Conservation (phyloP, 352 stramenopile genomes). For the Pythium phragmiticola region DNA sequence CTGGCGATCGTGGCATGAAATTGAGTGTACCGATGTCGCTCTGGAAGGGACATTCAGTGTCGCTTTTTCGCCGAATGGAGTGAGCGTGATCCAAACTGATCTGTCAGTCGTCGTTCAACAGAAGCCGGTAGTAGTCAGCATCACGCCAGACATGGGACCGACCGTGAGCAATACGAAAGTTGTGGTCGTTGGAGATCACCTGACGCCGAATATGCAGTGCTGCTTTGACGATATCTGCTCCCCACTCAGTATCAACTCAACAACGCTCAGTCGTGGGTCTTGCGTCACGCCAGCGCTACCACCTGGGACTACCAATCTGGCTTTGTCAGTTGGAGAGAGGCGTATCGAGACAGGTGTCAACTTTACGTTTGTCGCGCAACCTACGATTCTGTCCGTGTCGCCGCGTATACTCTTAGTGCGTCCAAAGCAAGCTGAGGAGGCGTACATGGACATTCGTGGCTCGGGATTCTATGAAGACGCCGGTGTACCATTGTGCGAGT, state of each 20-base stretch:
- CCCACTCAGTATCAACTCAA: conserved; percentile 8
- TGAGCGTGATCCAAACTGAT: background rate
- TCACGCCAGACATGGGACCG: conserved; percentile 29
- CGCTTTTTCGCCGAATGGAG: conserved; percentile 14
- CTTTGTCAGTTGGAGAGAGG: background rate
- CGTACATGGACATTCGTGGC: conserved; percentile 9
- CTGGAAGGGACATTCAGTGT: conserved; percentile 3
- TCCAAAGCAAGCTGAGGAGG: background rate
- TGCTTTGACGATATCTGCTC: conserved; percentile 46
- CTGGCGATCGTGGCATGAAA: conserved; percentile 29
- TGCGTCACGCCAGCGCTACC: conserved; percentile 10
- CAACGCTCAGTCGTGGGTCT: background rate
- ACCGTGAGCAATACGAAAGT: conserved; percentile 28
- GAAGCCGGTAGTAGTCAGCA: conserved; percentile 22
- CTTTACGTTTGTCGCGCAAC: conserved; percentile 8
- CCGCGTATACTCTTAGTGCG: background rate
- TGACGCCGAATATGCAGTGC: conserved; percentile 35
- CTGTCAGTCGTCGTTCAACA: background rate
- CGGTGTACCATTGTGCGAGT: conserved; percentile 10
- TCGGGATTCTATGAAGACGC: background rate
- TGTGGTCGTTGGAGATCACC: conserved; percentile 27
- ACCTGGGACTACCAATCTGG: background rate
- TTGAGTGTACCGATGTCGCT: conserved; percentile 10
- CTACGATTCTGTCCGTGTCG: background rate
- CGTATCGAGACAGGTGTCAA: conserved; percentile 8